phyloP scores from a whole-genome alignment of 139 green algal genomes.

The Chlorella sp. region DNA sequence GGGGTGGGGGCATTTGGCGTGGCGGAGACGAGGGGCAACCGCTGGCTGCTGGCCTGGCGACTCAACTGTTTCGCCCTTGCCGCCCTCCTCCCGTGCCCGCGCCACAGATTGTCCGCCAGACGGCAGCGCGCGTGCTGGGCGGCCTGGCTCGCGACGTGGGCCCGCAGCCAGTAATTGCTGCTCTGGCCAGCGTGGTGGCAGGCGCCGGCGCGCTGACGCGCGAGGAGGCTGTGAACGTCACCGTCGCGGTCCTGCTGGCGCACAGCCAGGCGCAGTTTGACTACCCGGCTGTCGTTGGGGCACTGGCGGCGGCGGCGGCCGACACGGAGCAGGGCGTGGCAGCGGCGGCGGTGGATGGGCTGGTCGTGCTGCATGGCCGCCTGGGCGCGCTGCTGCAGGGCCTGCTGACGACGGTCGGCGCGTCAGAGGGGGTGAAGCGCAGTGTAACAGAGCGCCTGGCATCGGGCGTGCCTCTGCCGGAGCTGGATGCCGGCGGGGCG shows the following conservation, averaged over 20 bases:
- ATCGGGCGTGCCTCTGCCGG: conserved; percentile 32
- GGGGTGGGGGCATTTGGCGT: too few relatives aligned
- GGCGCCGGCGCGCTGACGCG: conserved; percentile 51
- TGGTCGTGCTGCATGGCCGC: conserved; percentile 48
- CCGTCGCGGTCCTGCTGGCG: conserved; percentile 49
- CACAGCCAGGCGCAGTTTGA: conserved; percentile 25
- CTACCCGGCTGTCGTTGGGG: conserved; percentile 16
- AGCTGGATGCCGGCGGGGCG: conserved; percentile 37
- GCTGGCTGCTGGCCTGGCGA: too few relatives aligned
- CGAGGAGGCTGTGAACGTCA: conserved; percentile 58
- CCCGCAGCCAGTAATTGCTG: conserved; percentile 36
- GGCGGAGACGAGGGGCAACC: too few relatives aligned
- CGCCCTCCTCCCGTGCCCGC: too few relatives aligned
- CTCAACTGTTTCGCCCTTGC: too few relatives aligned
- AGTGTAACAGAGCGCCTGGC: conserved; percentile 39
- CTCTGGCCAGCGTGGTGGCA: conserved; percentile 34
- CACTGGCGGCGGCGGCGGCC: conserved; percentile 20
- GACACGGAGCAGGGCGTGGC: conserved; percentile 50
- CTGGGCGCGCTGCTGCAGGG: conserved; percentile 36
- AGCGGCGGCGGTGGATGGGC: conserved; percentile 54
- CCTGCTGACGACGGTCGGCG: conserved; percentile 36
- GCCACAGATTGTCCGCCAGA: conserved; percentile 10
- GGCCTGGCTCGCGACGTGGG: conserved; percentile 6
- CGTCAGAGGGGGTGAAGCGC: conserved; percentile 29
- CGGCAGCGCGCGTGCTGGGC: not conserved